Evolutionary conservation across 345 rosid genomes (phyloP).

Genomic region (Sapria himalayana): DNA sequence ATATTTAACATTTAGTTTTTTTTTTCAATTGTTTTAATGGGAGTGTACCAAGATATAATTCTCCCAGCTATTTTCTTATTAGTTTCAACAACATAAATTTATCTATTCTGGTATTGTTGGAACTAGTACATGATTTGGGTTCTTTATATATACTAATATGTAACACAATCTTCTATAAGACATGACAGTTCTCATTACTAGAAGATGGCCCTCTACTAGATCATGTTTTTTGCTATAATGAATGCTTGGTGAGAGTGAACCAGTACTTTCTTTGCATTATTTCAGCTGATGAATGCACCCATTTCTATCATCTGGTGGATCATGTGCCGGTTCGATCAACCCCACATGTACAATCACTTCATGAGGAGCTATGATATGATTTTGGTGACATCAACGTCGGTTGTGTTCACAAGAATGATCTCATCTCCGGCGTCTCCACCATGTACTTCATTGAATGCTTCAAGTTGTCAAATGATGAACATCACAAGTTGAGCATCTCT

Average conservation of each 20-base stretch:
- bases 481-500: slow-evolving; percentile 53
- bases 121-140: too few species aligned
- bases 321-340: slow-evolving; percentile 63
- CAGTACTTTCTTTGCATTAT: slow-evolving; percentile 55
- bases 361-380: slow-evolving; percentile 51
- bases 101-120: too few species aligned
- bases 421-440: slow-evolving; percentile 78
- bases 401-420: slow-evolving; percentile 42
- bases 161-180: too few species aligned
- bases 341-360: slow-evolving; percentile 69
- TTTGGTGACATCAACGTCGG: slow-evolving; percentile 61
- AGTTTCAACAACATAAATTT: too few species aligned
- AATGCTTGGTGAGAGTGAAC: slow-evolving; percentile 23
- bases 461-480: slow-evolving; percentile 72
- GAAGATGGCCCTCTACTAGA: slow-evolving; percentile 32
- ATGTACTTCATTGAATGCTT: slow-evolving; percentile 55
- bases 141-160: too few species aligned
- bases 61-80: too few species aligned
- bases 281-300: slow-evolving; percentile 41
- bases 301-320: slow-evolving; percentile 54
- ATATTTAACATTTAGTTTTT: too few species aligned
- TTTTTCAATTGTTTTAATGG: too few species aligned
- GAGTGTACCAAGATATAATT: too few species aligned
- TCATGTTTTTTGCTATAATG: slow-evolving; percentile 25
- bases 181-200: too few species aligned